Base-by-base conservation (phyloP, 495 filamentous ascomycete genomes). In the Astrothelium macrocarpum region DNA sequence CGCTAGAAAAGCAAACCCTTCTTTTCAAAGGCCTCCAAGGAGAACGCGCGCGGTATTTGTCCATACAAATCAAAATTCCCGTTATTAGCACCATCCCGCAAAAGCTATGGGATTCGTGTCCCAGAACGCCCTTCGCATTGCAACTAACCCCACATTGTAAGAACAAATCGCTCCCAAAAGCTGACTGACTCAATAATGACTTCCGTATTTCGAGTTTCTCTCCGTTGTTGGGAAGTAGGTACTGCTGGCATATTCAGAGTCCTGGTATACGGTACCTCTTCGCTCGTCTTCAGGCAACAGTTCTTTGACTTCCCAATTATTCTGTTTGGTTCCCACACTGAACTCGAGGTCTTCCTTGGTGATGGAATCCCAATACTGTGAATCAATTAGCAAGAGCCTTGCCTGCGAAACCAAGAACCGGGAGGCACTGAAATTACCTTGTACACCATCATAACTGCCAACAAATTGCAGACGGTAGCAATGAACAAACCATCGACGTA, bases 371-470 rank as follows among this genome's bases (percentile, higher is more conserved):
- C 94, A 99, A 80, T 95, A 97, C 91, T 93, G 68, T 61, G 64
- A 31, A 45, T 46, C 20, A 28, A 32, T 56, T 29, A 56, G 49
- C 49, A 2, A 9, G 29, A 11, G 25, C 43, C 12, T 4, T 34
- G n/a, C 25, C n/a, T 23, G 2, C 12, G 31, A 16, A 43, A 60
- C 2, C 12, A 16, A 43, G 12, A 25, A 31, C 28, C 32, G 16
- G 31, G 2, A 23, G 16, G 7, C 11, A 60, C 58, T 53, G 45
- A 42, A 73, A 79, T 62, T 79, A 91, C 90, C 87, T 99, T 99
- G 82, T 99, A 99, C 12, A 97, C 87, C 94, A 99, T 99, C 94
- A 99, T 99, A 60, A 97, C 93, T 1, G 86, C 93, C 11, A 97
- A 80, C 34, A 99, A 77, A 71, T 99, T 97, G 78, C 90, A 93